These are phyloP conservation scores for Morella rubra DNA, from an alignment of 306 rosid species.

Conservation along the genomic window DNA sequence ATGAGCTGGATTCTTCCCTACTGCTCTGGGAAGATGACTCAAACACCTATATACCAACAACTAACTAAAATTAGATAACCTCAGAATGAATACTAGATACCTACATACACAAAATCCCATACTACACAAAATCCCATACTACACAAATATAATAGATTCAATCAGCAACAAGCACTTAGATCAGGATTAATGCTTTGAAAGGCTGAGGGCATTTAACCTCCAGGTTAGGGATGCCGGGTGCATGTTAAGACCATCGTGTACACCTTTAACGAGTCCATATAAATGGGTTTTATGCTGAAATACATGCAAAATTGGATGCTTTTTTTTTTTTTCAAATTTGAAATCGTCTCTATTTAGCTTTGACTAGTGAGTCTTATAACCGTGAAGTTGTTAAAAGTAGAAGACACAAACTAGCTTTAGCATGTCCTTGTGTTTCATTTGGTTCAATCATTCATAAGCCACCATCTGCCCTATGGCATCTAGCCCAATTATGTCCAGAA, in stretches of 20 bases:
- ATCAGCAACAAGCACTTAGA: not conserved
- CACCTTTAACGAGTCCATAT: not conserved
- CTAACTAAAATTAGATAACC: conserved; percentile 8
- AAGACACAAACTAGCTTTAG: not conserved
- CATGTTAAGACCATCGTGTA: not conserved
- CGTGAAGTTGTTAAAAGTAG: not conserved
- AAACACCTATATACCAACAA: conserved; percentile 65
- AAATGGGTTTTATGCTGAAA: not conserved
- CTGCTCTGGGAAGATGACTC: conserved; percentile 86
- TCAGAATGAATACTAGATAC: not conserved
- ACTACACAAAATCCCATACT: too few species aligned
- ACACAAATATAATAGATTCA: not conserved
- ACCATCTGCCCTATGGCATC: not conserved
- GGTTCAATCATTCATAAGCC: not conserved
- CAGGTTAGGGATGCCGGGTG: not conserved
- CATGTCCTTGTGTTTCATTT: not conserved
- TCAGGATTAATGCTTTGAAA: not conserved
- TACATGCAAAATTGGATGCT: not conserved
- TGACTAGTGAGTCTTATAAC: not conserved
- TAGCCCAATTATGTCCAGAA: too few species aligned
- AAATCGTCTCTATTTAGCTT: not conserved
- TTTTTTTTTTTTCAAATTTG: not conserved
- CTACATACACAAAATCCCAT: not conserved
- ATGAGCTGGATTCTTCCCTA: conserved; percentile 84
- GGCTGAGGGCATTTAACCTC: not conserved